A percentile compares a stretch with the other conserved stretches of the same genome.
Conservation (phyloP, 2,329 filamentous ascomycete genomes). For the Monilinia fructicola region DNA sequence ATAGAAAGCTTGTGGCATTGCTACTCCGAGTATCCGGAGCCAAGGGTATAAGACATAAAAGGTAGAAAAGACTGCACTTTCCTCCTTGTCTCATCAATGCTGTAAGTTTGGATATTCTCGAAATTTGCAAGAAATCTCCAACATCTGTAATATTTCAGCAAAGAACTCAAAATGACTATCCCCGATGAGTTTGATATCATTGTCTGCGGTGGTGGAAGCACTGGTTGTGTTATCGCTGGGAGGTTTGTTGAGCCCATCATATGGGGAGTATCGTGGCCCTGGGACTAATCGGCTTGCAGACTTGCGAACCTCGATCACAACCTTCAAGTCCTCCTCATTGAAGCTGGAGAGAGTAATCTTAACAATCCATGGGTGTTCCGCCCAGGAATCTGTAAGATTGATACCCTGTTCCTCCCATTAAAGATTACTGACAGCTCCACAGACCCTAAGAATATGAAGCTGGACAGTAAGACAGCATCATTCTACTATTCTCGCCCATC, state of each 20-base stretch:
- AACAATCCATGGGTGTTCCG: conserved; percentile 51
- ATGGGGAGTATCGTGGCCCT: background rate
- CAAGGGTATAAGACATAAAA: background rate
- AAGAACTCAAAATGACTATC: conserved; percentile 31
- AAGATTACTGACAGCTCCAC: conserved; percentile 26
- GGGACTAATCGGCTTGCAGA: conserved; percentile 39
- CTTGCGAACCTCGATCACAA: conserved; percentile 51
- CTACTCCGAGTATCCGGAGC: background rate
- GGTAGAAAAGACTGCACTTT: background rate
- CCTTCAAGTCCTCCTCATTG: conserved; percentile 51
- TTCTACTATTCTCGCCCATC: conserved; percentile 67
- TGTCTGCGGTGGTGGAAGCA: conserved; percentile 50
- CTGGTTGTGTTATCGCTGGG: conserved; percentile 51
- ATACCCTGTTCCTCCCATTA: conserved; percentile 45
- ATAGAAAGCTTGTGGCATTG: background rate
- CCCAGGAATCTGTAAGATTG: conserved; percentile 52
- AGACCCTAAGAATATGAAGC: conserved; percentile 40
- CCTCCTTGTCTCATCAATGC: background rate
- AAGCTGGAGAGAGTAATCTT: conserved; percentile 54
- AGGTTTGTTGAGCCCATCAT: conserved; percentile 36
- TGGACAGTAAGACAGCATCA: conserved; percentile 55
- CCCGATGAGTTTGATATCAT: conserved; percentile 52
- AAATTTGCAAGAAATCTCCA: background rate
- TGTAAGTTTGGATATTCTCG: background rate
- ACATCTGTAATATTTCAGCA: background rate